These are phyloP conservation scores for Microbotryomycetes sp. DNA, from an alignment of 1,284 basidiomycete genomes.

Conservation along the genomic window DNA sequence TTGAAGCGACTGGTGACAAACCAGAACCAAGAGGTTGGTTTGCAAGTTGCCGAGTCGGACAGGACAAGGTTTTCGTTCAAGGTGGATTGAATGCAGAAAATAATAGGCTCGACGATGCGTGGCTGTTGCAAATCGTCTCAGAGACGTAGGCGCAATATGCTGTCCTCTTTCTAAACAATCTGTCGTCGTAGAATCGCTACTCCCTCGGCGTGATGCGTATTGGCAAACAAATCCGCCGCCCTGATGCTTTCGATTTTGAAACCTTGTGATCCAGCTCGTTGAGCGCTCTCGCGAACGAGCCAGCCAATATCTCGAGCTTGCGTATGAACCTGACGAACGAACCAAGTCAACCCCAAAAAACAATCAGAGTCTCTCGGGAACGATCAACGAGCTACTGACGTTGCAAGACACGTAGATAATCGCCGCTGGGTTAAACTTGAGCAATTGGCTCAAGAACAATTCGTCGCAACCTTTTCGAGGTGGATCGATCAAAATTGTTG, in stretches of 20 bases:
- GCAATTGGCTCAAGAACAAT: conserved; percentile 68
- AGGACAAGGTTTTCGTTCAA: conserved; percentile 33
- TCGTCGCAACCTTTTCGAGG: conserved; percentile 85
- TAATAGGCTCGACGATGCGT: conserved; percentile 37
- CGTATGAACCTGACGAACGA: conserved; percentile 55
- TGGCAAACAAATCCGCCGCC: conserved; percentile 87
- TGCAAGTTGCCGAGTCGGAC: conserved; percentile 25
- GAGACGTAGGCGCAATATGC: background rate
- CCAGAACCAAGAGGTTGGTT: conserved; percentile 41
- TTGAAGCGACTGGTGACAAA: conserved; percentile 2
- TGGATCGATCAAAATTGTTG: conserved; percentile 74
- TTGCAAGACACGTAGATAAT: conserved; percentile 93
- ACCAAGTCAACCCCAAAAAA: background rate
- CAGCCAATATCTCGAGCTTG: conserved; percentile 75
- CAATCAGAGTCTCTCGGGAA: background rate
- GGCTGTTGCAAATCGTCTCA: conserved; percentile 32
- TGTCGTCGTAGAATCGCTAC: conserved; percentile 56
- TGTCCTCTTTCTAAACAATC: background rate
- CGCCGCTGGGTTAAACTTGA: conserved; percentile 59
- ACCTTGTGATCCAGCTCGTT: conserved; percentile 28
- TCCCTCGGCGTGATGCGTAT: conserved; percentile 79
- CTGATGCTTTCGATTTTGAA: conserved; percentile 70
- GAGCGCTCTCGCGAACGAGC: conserved; percentile 50
- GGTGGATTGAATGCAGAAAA: conserved; percentile 40
- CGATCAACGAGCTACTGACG: conserved; percentile 38